A percentile compares a stretch with the other conserved stretches of the same genome.
These are phyloP conservation scores for Carex sylvatica DNA, from an alignment of 202 grass and related monocot species.

Conservation along the genomic window DNA sequence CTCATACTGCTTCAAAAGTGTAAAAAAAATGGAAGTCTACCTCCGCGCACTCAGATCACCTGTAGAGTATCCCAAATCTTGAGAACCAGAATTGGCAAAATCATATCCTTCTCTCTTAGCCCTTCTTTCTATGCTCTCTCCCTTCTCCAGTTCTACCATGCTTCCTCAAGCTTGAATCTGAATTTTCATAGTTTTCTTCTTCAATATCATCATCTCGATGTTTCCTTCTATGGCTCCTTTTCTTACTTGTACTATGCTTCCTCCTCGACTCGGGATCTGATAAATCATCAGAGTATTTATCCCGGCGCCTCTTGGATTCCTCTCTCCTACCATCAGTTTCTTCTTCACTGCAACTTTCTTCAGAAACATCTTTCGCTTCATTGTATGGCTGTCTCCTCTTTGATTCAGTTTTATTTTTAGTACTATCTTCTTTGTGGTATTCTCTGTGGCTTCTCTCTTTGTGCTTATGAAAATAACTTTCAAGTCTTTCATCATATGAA, in stretches of 20 bases:
- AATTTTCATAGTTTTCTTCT: conserved; percentile 24
- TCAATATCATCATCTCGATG: conserved; percentile 38
- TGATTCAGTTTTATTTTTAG: conserved; percentile 1
- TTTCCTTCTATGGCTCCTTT: conserved; percentile 33
- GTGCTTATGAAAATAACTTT: conserved; percentile 19
- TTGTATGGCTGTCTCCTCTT: conserved; percentile 23
- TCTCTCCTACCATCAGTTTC: conserved; percentile 27
- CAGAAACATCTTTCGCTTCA: conserved; percentile 28
- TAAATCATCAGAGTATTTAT: conserved; percentile 6
- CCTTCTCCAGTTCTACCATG: background rate
- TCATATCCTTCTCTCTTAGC: conserved; percentile 16
- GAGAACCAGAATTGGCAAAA: conserved; percentile 15
- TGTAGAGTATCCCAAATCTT: conserved; percentile 13
- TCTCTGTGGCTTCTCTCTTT: conserved; percentile 2
- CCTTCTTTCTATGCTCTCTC: conserved; percentile 8
- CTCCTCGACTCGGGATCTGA: background rate
- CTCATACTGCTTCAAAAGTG: background rate
- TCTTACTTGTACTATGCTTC: conserved; percentile 8
- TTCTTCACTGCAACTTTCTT: conserved; percentile 29
- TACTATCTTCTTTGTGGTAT: background rate
- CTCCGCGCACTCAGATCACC: background rate
- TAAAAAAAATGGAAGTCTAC: background rate
- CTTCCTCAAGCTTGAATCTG: conserved; percentile 22
- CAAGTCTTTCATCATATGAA: conserved; percentile 5
- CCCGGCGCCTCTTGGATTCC: background rate